Base-by-base conservation (phyloP, 805 yeast species). In the Metschnikowia baotianmanensis region DNA sequence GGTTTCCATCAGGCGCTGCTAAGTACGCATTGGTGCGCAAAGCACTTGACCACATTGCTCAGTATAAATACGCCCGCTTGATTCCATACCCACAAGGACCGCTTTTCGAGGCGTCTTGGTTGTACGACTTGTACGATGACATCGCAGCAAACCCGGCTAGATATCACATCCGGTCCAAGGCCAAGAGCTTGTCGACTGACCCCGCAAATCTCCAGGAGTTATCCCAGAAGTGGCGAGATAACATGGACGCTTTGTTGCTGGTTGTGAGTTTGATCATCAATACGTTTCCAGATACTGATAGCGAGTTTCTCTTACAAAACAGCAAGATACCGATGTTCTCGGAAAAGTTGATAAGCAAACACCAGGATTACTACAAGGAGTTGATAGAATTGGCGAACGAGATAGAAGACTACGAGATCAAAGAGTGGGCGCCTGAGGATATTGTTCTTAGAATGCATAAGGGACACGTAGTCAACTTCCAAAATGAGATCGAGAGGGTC, bases 1-100 rank as follows among this genome's bases (percentile, higher is more conserved):
- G 79, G 38, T 74, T 71, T 41, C 82, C 82, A 0, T 73, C 77
- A 16, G 82, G 82, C 0, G 69, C 78, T 2, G 74, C 80, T 3
- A 71, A 69, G 50, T 69, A 65, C 46, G 61, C 70, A 3, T 50
- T 76, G 21, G 55, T 71, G 12, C 66, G 70, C 27, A 72, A 67
- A 35, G 55, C 71, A 1, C 45, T 76, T 2, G 60, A 65, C 24
- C 47, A 57, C 10, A 43, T 71, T 19, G 63, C 69, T 1, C 62
- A 66, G 17, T 67, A 67, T 42, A 46, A 52, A 17, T 71, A 63
- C 48, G 67, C 79, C 4, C 56, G 52, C 25, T 43, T 75, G 23
- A 53, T 76, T 4, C 63, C 70, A 7, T 59, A 59, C 17, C 74
- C 77, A 1, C 25, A 26, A 22, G 42, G 37, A 11, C 41, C 36